A percentile compares a stretch with the other conserved stretches of the same genome.
These are phyloP conservation scores for Harrya chromipes DNA, from an alignment of 768 basidiomycete species.

Conservation along the genomic window DNA sequence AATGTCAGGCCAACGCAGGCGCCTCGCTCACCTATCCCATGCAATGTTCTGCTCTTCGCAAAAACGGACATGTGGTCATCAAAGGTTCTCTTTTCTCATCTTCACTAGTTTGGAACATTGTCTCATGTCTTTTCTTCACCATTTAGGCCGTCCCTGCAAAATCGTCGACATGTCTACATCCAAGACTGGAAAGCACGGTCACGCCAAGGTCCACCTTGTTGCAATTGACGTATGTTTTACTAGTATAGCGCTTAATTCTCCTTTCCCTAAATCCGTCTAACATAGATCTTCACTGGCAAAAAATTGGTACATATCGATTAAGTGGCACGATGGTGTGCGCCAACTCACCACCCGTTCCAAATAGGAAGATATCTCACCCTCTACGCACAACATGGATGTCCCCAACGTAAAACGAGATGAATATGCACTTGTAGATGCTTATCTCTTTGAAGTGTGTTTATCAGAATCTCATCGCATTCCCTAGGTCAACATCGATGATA, in stretches of 20 bases:
- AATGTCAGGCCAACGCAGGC: conserved; percentile 59
- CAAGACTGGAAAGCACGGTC: conserved; percentile 99
- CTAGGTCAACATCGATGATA: conserved; percentile 88
- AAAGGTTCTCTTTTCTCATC: conserved; percentile 51
- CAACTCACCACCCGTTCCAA: conserved; percentile 7
- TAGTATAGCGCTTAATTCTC: not conserved
- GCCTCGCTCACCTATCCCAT: conserved; percentile 80
- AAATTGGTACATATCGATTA: conserved; percentile 65
- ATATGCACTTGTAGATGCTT: conserved; percentile 73
- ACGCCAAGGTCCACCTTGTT: conserved; percentile 98
- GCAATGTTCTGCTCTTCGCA: conserved; percentile 96
- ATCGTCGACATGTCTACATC: conserved; percentile 99
- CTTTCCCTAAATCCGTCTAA: conserved; percentile 1
- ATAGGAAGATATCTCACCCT: conserved; percentile 92
- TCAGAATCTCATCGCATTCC: conserved; percentile 2
- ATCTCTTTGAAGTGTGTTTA: conserved; percentile 2
- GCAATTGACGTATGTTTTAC: conserved; percentile 82
- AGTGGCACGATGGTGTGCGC: not conserved
- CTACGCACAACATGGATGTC: conserved; percentile 99
- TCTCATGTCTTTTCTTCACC: not conserved
- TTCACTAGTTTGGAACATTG: conserved; percentile 1
- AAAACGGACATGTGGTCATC: conserved; percentile 93
- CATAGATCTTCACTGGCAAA: conserved; percentile 96
- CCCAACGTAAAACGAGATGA: conserved; percentile 90
- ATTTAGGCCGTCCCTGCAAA: conserved; percentile 88